Conservation (phyloP, 2,329 filamentous ascomycete genomes). For the Trichoderma sp. region DNA sequence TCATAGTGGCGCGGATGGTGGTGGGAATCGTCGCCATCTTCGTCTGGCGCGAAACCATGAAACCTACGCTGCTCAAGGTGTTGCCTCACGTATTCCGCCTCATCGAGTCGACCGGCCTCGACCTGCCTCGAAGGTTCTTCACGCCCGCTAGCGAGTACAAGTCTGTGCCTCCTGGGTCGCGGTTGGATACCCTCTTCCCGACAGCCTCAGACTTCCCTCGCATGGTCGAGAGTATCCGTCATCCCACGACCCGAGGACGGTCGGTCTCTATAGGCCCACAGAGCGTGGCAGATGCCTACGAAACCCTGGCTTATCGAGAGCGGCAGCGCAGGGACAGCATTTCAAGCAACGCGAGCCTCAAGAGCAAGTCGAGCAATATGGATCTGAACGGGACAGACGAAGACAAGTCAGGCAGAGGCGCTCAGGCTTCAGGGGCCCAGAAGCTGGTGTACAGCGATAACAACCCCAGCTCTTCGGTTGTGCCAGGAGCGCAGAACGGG, state of each 20-base stretch:
- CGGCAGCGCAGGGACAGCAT: constrained; percentile 58
- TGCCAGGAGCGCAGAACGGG: constrained; percentile 38
- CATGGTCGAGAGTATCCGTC: constrained; percentile 78
- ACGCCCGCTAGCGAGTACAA: constrained; percentile 88
- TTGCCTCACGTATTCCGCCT: constrained; percentile 87
- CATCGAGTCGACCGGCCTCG: constrained; percentile 76
- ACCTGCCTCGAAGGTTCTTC: constrained; percentile 87
- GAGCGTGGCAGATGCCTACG: constrained; percentile 94
- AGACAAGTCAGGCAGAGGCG: constrained; percentile 44
- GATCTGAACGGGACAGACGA: constrained; percentile 47
- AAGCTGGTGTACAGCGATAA: constrained; percentile 59
- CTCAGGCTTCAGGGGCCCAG: constrained; percentile 50
- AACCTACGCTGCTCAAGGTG: constrained; percentile 74
- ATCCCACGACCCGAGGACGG: constrained; percentile 69
- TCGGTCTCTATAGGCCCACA: constrained; percentile 91
- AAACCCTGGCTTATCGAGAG: constrained; percentile 89
- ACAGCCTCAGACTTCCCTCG: constrained; percentile 83
- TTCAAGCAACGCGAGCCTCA: constrained; percentile 53
- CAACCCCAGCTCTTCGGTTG: constrained; percentile 57
- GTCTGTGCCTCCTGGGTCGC: constrained; percentile 69
- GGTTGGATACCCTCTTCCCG: constrained; percentile 83
- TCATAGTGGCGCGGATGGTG: constrained; percentile 68
- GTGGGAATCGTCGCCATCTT: constrained; percentile 84
- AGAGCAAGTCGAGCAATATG: constrained; percentile 48
- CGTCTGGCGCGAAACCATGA: constrained; percentile 86